These are phyloP conservation scores for Dioscorea cayenensis DNA, from an alignment of 116 monocot species.

Conservation along the genomic window DNA sequence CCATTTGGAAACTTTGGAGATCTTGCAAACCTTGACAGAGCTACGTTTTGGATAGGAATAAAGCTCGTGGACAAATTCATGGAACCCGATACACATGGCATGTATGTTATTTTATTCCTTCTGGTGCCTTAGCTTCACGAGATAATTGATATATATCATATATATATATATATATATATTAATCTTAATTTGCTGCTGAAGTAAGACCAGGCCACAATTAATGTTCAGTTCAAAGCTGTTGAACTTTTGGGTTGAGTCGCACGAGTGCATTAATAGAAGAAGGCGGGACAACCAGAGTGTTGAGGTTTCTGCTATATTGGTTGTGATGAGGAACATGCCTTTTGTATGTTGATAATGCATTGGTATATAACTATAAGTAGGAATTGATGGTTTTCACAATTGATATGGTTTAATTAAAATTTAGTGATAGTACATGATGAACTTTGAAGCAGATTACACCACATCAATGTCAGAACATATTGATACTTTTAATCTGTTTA, in stretches of 20 bases:
- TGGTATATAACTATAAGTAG: too few species aligned
- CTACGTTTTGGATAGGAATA: constrained; percentile 65
- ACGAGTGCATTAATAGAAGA: background rate
- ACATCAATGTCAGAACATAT: too few species aligned
- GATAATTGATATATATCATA: background rate
- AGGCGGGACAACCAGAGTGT: background rate
- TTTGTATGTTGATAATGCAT: too few species aligned
- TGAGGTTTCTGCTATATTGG: too few species aligned
- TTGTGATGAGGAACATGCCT: too few species aligned
- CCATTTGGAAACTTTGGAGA: constrained; percentile 65
- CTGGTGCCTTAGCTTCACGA: background rate
- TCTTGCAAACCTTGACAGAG: constrained; percentile 54
- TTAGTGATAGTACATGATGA: too few species aligned
- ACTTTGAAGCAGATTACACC: too few species aligned
- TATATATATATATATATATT: too few species aligned
- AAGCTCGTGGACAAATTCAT: constrained; percentile 62
- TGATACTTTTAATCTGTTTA: background rate
- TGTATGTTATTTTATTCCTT: constrained; percentile 22
- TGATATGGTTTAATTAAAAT: too few species aligned
- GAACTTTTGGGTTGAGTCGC: background rate
- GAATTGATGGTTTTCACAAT: too few species aligned
- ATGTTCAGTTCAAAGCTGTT: background rate
- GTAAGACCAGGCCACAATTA: background rate
- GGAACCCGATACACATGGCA: constrained; percentile 22
- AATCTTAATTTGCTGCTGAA: too few species aligned